These are phyloP conservation scores for Diaporthe citri DNA, from an alignment of 2,329 filamentous ascomycete species.

Conservation along the genomic window DNA sequence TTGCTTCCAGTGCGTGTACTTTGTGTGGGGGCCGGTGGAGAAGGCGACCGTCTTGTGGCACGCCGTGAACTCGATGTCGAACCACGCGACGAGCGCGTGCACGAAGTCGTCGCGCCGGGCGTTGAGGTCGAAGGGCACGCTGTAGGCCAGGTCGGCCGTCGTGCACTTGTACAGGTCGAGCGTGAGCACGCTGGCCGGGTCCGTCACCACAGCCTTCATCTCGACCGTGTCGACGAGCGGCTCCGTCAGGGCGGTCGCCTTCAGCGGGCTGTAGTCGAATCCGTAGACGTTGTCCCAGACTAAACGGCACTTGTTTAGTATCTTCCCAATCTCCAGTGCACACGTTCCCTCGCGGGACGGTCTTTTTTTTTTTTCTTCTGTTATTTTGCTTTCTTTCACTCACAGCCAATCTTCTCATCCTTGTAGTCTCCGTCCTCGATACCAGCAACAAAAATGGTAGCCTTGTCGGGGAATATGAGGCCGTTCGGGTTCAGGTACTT, in stretches of 20 bases:
- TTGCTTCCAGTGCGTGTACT: slow-evolving; percentile 99
- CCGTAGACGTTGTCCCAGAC: slow-evolving; percentile 99
- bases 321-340: slow-evolving; percentile 9
- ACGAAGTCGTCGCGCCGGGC: slow-evolving; percentile 92
- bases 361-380: background rate
- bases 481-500: slow-evolving; percentile 88
- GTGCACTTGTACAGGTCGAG: slow-evolving; percentile 95
- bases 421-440: slow-evolving; percentile 99
- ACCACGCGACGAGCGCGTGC: slow-evolving; percentile 97
- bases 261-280: slow-evolving; percentile 95
- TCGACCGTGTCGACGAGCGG: slow-evolving; percentile 98
- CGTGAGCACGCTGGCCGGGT: slow-evolving; percentile 85
- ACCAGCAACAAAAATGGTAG: slow-evolving; percentile 94
- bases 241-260: slow-evolving; percentile 92
- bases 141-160: slow-evolving; percentile 85
- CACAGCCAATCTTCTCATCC: slow-evolving; percentile 99
- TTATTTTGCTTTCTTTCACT: slow-evolving; percentile 54
- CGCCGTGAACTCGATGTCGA: slow-evolving; percentile 97
- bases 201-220: slow-evolving; percentile 95
- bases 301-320: slow-evolving; percentile 52
- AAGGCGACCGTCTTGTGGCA: slow-evolving; percentile 99
- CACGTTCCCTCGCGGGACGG: background rate
- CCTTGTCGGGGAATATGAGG: slow-evolving; percentile 98
- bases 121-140: slow-evolving; percentile 79
- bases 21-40: slow-evolving; percentile 96